A percentile compares a stretch with the other conserved stretches of the same genome.
phyloP scores from a whole-genome alignment of 2,329 filamentous ascomycete genomes.

The Trichoderma breve region DNA sequence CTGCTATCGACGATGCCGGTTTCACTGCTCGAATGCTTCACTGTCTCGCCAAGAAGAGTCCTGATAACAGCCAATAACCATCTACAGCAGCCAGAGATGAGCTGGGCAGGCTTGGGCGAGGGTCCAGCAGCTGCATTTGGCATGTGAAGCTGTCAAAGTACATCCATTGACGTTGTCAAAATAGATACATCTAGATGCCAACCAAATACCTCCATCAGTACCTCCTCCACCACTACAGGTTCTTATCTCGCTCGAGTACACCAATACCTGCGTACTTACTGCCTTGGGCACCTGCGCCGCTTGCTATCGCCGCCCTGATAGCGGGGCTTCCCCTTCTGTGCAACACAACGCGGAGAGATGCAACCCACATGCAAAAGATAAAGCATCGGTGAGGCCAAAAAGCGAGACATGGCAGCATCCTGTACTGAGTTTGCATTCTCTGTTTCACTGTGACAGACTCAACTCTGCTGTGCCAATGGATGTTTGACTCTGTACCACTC shows the following conservation, averaged over 20 bases:
- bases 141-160: background rate
- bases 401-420: background rate
- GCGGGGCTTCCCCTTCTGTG: constrained; percentile 15
- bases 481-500: background rate
- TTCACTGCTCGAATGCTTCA: background rate
- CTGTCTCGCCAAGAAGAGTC: background rate
- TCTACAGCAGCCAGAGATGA: background rate
- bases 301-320: constrained; percentile 7
- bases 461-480: background rate
- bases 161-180: background rate
- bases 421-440: background rate
- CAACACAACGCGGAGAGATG: constrained; percentile 3
- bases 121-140: background rate
- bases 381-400: constrained; percentile 15
- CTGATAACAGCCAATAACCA: background rate
- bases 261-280: background rate
- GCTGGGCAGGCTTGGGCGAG: background rate
- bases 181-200: background rate
- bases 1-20: background rate
- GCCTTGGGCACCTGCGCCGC: background rate
- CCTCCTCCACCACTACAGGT: background rate
- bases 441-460: background rate
- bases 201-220: background rate
- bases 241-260: background rate
- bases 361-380: constrained; percentile 15